Conservation (phyloP, 768 basidiomycete species). For the Mrakia hoshinonis region DNA sequence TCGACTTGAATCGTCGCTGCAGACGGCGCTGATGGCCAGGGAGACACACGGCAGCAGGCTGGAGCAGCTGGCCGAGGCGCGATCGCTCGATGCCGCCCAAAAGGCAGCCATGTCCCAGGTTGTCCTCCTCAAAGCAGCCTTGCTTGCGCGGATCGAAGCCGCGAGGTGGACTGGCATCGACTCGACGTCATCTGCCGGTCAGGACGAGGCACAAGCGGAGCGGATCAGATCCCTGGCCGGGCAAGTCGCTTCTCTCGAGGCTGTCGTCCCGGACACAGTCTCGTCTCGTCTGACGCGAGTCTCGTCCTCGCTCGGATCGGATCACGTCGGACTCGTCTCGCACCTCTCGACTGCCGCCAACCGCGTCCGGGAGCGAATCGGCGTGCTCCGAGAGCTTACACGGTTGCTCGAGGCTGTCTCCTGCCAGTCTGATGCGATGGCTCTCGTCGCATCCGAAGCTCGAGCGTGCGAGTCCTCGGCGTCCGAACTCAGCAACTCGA, state of each 20-base stretch:
- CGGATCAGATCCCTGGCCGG: not conserved
- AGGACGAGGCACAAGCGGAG: not conserved
- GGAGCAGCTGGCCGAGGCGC: not conserved
- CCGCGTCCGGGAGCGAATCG: not conserved
- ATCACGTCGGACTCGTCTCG: not conserved
- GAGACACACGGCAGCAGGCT: not conserved
- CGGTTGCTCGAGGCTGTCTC: not conserved
- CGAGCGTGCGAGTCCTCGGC: not conserved
- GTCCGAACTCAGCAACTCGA: not conserved
- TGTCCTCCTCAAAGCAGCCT: not conserved
- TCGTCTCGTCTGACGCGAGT: not conserved
- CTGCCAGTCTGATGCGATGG: not conserved
- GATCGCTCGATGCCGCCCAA: not conserved
- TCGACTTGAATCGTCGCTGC: not conserved
- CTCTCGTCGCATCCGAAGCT: not conserved
- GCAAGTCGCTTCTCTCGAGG: not conserved
- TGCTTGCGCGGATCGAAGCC: not conserved
- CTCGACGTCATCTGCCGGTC: not conserved
- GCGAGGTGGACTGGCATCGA: conserved; percentile 10
- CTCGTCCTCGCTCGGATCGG: not conserved
- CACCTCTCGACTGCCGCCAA: not conserved
- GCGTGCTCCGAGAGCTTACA: not conserved
- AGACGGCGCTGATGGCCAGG: not conserved
- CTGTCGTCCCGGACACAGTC: not conserved
- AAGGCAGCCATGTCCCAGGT: not conserved